Evolutionary conservation across 169 alveolate species (phyloP).

Genomic region (Plasmodium inui): DNA sequence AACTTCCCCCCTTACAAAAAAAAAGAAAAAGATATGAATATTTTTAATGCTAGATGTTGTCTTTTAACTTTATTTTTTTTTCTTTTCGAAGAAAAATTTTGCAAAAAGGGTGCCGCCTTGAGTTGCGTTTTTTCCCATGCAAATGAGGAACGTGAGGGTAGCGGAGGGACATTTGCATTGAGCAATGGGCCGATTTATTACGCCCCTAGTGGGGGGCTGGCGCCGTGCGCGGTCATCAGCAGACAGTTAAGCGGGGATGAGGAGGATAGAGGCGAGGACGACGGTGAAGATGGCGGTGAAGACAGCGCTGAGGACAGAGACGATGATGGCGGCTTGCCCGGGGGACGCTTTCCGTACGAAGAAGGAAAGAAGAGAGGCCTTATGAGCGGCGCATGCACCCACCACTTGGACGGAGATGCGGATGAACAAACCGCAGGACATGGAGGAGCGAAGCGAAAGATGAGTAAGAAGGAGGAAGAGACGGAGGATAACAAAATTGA

Average conservation of each 20-base stretch:
- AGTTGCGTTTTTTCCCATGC: neutral
- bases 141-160: neutral
- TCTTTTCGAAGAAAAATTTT: conserved; percentile 18
- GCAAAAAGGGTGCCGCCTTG: neutral
- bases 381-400: neutral
- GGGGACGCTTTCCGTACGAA: neutral
- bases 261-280: neutral
- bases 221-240: neutral
- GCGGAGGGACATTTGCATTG: neutral
- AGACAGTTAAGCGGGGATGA: conserved; percentile 1
- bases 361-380: neutral
- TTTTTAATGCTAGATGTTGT: conserved; percentile 21
- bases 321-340: neutral
- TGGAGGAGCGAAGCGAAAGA: neutral
- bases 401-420: neutral
- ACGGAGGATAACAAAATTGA: conserved; percentile 28
- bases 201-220: neutral
- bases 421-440: neutral
- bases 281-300: neutral
- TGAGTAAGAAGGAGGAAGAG: conserved; percentile 9
- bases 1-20: neutral
- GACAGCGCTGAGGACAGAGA: neutral
- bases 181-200: neutral
- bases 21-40: conserved; percentile 37
- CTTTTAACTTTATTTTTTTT: conserved; percentile 44